Evolutionary conservation across 148 eudicot species (phyloP).

Genomic region (Rhododendron griersonianum): DNA sequence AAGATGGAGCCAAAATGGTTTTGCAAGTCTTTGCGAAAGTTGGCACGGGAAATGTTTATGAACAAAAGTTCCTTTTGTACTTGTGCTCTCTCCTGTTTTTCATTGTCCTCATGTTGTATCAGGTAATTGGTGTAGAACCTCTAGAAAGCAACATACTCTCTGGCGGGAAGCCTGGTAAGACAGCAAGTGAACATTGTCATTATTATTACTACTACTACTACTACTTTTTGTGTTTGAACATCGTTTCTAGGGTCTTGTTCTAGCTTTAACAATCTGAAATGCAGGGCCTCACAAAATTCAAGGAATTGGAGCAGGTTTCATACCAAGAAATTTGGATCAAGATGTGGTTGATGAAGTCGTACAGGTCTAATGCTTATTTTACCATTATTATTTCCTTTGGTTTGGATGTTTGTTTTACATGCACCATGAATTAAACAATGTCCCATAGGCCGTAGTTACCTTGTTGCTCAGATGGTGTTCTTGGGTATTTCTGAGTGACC

Average conservation of each 20-base stretch:
- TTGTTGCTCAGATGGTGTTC: neutral
- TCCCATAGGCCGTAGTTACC: neutral
- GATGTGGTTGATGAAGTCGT: slow-evolving; percentile 85
- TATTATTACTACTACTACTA: neutral
- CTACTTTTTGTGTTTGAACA: neutral
- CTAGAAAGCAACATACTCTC: slow-evolving; percentile 92
- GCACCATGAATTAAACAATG: neutral
- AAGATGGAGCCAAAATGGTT: neutral
- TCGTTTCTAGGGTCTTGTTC: neutral
- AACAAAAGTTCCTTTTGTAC: neutral
- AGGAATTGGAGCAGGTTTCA: slow-evolving; percentile 99
- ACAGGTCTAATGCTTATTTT: slow-evolving; percentile 47
- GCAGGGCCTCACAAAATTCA: slow-evolving; percentile 99
- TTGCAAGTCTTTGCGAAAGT: slow-evolving; percentile 8
- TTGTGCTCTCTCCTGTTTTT: neutral
- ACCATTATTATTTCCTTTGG: neutral
- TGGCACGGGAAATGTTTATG: neutral
- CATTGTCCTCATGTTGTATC: neutral
- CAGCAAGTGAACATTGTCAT: neutral
- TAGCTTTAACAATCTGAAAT: slow-evolving; percentile 27
- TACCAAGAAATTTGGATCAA: slow-evolving; percentile 78
- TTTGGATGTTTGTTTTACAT: neutral
- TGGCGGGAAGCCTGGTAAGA: slow-evolving; percentile 97
- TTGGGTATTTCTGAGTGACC: neutral
- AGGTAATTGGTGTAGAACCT: slow-evolving; percentile 95